Evolutionary conservation across 2,329 filamentous ascomycete genomes (phyloP).

Genomic region (Verticillium nonalfalfae): DNA sequence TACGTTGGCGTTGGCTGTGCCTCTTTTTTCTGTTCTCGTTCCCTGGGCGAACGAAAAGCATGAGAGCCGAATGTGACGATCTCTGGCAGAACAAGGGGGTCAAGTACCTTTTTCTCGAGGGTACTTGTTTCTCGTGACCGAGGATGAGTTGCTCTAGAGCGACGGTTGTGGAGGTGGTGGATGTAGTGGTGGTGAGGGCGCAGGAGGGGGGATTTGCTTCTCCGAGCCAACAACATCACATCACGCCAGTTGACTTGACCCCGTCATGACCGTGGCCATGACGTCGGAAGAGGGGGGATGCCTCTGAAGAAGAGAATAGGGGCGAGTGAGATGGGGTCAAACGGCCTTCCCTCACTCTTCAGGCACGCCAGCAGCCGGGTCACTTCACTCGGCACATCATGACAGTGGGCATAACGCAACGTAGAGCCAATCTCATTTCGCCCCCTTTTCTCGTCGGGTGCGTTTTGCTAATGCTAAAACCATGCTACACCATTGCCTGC

Average conservation of each 20-base stretch:
- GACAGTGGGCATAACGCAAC: neutral
- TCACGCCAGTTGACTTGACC: no score
- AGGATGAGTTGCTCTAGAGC: neutral
- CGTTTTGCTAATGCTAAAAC: neutral
- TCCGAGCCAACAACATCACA: neutral
- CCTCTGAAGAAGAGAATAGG: no score
- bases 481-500: neutral
- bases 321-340: no score
- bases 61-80: neutral
- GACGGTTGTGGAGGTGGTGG: no score
- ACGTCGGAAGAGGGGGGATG: neutral
- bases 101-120: neutral
- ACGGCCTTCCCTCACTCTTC: no score
- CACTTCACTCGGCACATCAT: neutral
- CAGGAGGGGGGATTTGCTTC: neutral
- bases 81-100: neutral
- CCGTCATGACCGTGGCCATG: neutral
- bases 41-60: neutral
- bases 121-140: neutral
- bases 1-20: neutral
- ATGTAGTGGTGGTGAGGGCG: neutral
- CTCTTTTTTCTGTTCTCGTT: neutral
- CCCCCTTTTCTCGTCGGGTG: neutral
- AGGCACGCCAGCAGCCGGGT: neutral
- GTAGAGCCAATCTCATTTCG: neutral